Base-by-base conservation (phyloP, 2,329 filamentous ascomycete genomes). In the Cytospora leucostoma region DNA sequence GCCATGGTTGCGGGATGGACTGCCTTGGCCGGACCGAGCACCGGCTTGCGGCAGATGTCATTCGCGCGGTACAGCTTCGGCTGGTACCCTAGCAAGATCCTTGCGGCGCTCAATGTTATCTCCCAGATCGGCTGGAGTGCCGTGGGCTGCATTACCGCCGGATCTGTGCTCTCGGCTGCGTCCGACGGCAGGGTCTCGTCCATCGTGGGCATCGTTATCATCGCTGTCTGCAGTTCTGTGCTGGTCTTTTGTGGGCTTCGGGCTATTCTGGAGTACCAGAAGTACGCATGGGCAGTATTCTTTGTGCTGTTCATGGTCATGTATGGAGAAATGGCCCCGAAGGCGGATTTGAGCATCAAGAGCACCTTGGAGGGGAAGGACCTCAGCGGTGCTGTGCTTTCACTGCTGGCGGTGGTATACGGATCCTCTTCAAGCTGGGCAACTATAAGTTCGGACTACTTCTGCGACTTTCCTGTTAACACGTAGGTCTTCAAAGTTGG, bases 171-270 rank as follows among this genome's bases (percentile, higher is more conserved):
- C 27, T 76, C 77, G 3, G 79, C 80, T 13, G 77, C 80, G 57
- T 76, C 76, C 2, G 70, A 76, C 44, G 77, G 78, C 33, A 71
- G 68, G 19, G 70, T 85, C 44, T 79, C 76, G 53, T 75, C 80
- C 1, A 75, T 78, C 7, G 77, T 82, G n/a, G 82, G 82, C 19
- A 83, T 86, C 56, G 76, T 84, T 59, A 77, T 86, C 38, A 77
- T 82, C 32, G 77, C 77, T 7, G 70, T 84, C 15, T 70, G 81
- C n/a, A 77, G 79, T 6, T 76, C 84, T 49, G 64, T 81, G 53
- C 77, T 85, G 27, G 81, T 80, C 1, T 80, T 85, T 68, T 76
- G 81, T 58, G 83, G 83, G 0, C 78, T 82, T 67, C 76, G 74
- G 63, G 74, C 76, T 17, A 75, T 84, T 35, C 76, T 84, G 61